Evolutionary conservation across 805 yeast species (phyloP).

Genomic region (Metschnikowia hibisci): DNA sequence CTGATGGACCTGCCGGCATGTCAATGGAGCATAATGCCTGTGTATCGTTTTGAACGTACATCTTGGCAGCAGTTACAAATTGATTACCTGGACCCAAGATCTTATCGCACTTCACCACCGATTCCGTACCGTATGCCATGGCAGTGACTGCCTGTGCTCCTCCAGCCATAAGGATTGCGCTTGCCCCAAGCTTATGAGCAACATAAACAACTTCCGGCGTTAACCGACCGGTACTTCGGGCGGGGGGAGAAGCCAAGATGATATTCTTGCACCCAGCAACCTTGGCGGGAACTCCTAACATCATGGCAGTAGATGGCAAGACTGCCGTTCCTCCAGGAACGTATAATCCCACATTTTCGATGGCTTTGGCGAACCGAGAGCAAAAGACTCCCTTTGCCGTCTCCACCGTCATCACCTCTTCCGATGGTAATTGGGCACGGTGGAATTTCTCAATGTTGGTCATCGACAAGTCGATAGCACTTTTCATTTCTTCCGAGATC

Average conservation of each 20-base stretch:
- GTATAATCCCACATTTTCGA: slow-evolving; percentile 90
- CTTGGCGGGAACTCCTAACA: slow-evolving; percentile 97
- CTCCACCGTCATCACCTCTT: slow-evolving; percentile 73
- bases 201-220: slow-evolving; percentile 98
- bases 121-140: slow-evolving; percentile 96
- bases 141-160: slow-evolving; percentile 99
- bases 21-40: slow-evolving; percentile 94
- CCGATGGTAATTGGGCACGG: slow-evolving; percentile 77
- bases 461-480: slow-evolving; percentile 86
- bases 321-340: slow-evolving; percentile 99
- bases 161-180: slow-evolving; percentile 88
- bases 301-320: slow-evolving; percentile 93
- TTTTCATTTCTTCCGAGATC: slow-evolving; percentile 67
- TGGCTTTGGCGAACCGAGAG: slow-evolving; percentile 92
- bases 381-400: slow-evolving; percentile 93
- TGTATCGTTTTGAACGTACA: slow-evolving; percentile 94
- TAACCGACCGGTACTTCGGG: slow-evolving; percentile 80
- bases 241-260: slow-evolving; percentile 90
- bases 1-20: slow-evolving; percentile 99
- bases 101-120: slow-evolving; percentile 91
- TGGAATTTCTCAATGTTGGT: slow-evolving; percentile 89
- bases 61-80: slow-evolving; percentile 98
- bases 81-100: slow-evolving; percentile 99
- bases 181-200: slow-evolving; percentile 93
- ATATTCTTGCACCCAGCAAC: slow-evolving; percentile 97